phyloP scores from a whole-genome alignment of 305 asterid genomes.

The Rubia tinctorum region DNA sequence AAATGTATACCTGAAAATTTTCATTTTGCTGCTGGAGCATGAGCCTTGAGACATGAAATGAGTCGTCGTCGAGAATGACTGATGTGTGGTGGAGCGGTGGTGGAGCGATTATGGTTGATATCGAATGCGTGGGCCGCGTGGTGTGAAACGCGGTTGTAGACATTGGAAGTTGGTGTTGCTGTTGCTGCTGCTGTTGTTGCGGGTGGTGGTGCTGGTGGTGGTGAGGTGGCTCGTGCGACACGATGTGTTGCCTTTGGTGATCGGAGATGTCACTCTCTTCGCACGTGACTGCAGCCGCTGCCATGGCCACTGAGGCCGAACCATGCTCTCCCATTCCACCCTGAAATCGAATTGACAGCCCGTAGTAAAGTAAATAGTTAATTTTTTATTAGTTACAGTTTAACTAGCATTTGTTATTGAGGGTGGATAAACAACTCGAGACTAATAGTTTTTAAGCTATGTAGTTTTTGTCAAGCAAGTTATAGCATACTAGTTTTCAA shows the following conservation, averaged over 20 bases:
- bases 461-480: conserved; percentile 36
- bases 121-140: conserved; percentile 74
- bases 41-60: conserved; percentile 64
- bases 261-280: conserved; percentile 51
- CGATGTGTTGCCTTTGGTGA: conserved; percentile 49
- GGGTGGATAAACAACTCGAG: conserved; percentile 14
- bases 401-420: not conserved
- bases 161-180: conserved; percentile 34
- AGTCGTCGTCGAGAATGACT: conserved; percentile 62
- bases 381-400: no score
- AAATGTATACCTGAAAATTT: conserved; percentile 51
- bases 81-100: conserved; percentile 68
- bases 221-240: conserved; percentile 35
- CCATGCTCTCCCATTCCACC: conserved; percentile 63
- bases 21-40: conserved; percentile 47
- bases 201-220: conserved; percentile 4
- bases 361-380: not conserved
- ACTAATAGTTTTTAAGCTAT: conserved; percentile 20
- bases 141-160: conserved; percentile 57
- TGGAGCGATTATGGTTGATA: conserved; percentile 72
- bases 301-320: conserved; percentile 9
- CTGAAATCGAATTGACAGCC: conserved; percentile 16
- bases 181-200: conserved; percentile 13
- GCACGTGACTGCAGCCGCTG: conserved; percentile 39
- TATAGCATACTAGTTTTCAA: conserved; percentile 42